phyloP scores from a whole-genome alignment of 1,284 basidiomycete genomes.

The Irpex sp. region DNA sequence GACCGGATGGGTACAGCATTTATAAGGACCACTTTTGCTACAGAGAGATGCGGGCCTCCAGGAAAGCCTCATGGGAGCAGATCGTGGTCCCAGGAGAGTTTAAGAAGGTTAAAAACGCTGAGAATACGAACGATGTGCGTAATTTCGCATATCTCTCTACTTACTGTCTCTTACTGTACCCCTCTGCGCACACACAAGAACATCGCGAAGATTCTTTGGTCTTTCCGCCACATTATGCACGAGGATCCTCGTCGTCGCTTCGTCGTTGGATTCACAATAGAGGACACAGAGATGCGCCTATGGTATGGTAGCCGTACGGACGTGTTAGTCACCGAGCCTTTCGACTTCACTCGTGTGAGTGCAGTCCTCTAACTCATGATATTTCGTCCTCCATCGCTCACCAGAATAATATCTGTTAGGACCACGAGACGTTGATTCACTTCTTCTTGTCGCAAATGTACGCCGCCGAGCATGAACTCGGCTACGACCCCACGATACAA shows the following conservation, averaged over 20 bases:
- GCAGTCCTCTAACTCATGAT: neutral
- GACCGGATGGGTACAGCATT: neutral
- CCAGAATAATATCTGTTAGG: neutral
- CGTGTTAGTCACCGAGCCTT: neutral
- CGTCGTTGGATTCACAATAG: slow-evolving; percentile 8
- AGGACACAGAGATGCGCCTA: slow-evolving; percentile 4
- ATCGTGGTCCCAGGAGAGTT: slow-evolving; percentile 3
- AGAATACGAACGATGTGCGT: neutral
- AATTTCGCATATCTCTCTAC: neutral
- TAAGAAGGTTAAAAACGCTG: neutral
- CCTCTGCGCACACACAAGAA: neutral
- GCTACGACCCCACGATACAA: slow-evolving; percentile 8
- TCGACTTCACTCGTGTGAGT: slow-evolving; percentile 5
- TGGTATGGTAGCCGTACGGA: slow-evolving; percentile 8
- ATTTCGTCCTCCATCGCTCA: neutral
- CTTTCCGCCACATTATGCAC: slow-evolving; percentile 3
- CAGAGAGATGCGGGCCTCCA: neutral
- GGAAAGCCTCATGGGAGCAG: neutral
- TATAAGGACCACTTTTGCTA: neutral
- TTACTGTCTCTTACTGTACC: too few relatives aligned
- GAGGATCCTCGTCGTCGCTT: slow-evolving; percentile 9
- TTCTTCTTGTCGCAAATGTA: slow-evolving; percentile 5
- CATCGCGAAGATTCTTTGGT: slow-evolving; percentile 4
- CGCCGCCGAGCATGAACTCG: neutral
- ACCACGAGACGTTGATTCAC: slow-evolving; percentile 1